Percentiles rank a stretch among this genome's conserved stretches.
These are phyloP conservation scores for Neurospora sp. DNA, from an alignment of 495 filamentous ascomycete species.

Conservation along the genomic window DNA sequence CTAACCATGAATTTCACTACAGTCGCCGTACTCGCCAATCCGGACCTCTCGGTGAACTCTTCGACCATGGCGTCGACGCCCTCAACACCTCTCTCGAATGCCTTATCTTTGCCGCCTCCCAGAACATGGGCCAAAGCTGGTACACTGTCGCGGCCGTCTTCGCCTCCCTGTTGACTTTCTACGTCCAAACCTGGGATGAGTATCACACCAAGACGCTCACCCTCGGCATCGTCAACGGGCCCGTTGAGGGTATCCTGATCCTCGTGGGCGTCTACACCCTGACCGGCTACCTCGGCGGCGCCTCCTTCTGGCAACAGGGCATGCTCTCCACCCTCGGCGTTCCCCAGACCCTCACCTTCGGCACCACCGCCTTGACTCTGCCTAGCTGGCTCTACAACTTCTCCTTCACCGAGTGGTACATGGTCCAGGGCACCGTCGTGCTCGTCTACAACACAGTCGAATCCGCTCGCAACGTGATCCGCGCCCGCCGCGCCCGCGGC, in stretches of 20 bases:
- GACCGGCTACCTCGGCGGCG: conserved; percentile 76
- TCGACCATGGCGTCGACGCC: conserved; percentile 96
- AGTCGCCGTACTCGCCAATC: conserved; percentile 84
- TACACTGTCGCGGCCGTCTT: conserved; percentile 76
- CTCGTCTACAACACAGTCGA: conserved; percentile 72
- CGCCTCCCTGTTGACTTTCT: conserved; percentile 70
- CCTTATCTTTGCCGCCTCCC: conserved; percentile 77
- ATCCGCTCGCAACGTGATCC: conserved; percentile 72
- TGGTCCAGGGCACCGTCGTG: conserved; percentile 79
- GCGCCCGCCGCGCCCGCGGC: conserved; percentile 60
- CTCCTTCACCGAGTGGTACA: conserved; percentile 83
- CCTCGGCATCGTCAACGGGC: conserved; percentile 84
- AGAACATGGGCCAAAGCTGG: conserved; percentile 92
- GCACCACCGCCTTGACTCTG: conserved; percentile 57
- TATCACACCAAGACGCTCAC: conserved; percentile 96
- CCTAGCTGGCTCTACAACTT: conserved; percentile 62
- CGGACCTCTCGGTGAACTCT: conserved; percentile 89
- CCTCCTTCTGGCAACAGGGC: conserved; percentile 82
- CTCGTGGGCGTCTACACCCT: conserved; percentile 74
- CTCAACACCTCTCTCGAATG: conserved; percentile 92
- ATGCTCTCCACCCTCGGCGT: conserved; percentile 67
- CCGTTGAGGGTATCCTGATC: conserved; percentile 88
- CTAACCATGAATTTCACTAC: conserved; percentile 9
- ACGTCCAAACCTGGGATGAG: conserved; percentile 98
- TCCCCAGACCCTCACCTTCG: conserved; percentile 39